Base-by-base conservation (phyloP, 768 basidiomycete species). In the Lactifluus rugatus region DNA sequence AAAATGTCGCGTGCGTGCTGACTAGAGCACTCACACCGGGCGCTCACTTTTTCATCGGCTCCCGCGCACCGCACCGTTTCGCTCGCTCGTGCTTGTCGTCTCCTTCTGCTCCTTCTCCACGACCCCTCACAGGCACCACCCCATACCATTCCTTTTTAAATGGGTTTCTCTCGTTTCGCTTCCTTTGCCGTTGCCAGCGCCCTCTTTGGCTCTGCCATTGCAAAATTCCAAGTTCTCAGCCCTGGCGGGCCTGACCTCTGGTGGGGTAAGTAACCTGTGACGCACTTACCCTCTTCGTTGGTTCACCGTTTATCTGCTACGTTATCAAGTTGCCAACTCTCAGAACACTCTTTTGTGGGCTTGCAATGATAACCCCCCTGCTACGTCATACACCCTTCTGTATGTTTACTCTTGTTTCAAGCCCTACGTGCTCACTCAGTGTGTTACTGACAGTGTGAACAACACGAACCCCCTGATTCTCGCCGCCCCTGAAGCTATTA, bases 291-390 rank as follows among this genome's bases (percentile, higher is more conserved):
- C 54, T 47, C 36, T 52, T 48, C 16, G 26, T 48, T 44, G 46
- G 9, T 41, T 50, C 52, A 37, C 48, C 31, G 17, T 34, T 34
- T 34, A 31, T 31, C 31, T 8, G 31, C 44, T 32, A 17, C 28
- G 28, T 50, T 56, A n/a, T 48, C 5, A 64, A 87, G 85, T 87
- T 56, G 75, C 80, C 10, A 61, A 74, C 52, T 80, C 81, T 9
- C 23, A 48, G n/a, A 87, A 87, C 68, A 74, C 73, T n/a, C 65
- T 87, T 44, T 64, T 69, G 2, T 87, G 85, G 85, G 73, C 72
- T 2, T 87, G 85, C 70, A 36, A 59, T 10, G 45, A 74, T 3
- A 66, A 73, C 31, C 69, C 75, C 11, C 64, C 73, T 14, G 66
- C 70, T 47, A 28, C 60, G 4, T 68, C 68, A 5, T 87, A 79